Evolutionary conservation across 371 early-diverging fungal genomes (phyloP), one percentile per base, ranked within the genome.

Genomic region (Chytridiales sp.): DNA sequence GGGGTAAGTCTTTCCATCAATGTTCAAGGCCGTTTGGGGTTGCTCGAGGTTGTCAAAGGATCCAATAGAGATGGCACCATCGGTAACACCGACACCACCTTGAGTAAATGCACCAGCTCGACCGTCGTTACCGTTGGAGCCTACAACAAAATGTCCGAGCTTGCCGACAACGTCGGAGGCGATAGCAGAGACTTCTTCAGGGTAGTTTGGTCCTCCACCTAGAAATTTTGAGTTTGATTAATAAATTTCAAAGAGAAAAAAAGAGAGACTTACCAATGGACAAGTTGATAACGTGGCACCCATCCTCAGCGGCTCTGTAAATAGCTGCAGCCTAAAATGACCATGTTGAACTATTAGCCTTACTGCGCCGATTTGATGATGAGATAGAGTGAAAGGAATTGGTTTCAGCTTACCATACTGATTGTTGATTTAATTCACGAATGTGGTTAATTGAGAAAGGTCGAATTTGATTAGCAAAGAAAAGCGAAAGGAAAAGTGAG

Each of bases 291-390:
- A 75, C 39, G 30, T 66, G 42, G 67, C 87, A 85, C 2, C 85
- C 80, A 59, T 89, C 87, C 0, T 70, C 55, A 59, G 75, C 76
- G 0, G 91, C 90, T 34, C 62, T 67, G 35, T 80, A 73, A 64
- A 91, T 67, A 2, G 86, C 92, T 32, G 78, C 70, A 26, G 88
- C 76, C 3, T n/a, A n/a, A n/a, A n/a, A n/a, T n/a, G n/a, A n/a
- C n/a, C n/a, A n/a, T n/a, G n/a, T n/a, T n/a, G n/a, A n/a, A n/a
- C n/a, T n/a, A n/a, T n/a, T n/a, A n/a, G n/a, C n/a, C n/a, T n/a
- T n/a, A n/a, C n/a, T n/a, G n/a, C n/a, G n/a, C n/a, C n/a, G n/a
- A n/a, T n/a, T n/a, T n/a, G n/a, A n/a, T n/a, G n/a, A n/a, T n/a
- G n/a, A n/a, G n/a, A n/a, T n/a, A n/a, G n/a, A n/a, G n/a, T n/a